Percentiles rank a stretch among this genome's conserved stretches.
Evolutionary conservation across 371 early-diverging fungal genomes (phyloP).

Genomic region (Nematocida major): DNA sequence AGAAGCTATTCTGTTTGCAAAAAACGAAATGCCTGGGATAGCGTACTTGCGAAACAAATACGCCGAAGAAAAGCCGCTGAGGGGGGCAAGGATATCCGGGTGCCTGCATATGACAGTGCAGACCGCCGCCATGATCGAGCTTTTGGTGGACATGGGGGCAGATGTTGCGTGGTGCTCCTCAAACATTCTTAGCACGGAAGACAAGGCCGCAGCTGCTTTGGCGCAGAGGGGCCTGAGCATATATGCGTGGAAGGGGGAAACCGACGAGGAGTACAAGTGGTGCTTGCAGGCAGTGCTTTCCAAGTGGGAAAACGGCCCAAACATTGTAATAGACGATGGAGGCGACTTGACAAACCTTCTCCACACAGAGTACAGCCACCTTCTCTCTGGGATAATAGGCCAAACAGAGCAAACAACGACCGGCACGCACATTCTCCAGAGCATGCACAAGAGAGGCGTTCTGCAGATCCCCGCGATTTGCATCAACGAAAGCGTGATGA

Average conservation of each 20-base stretch:
- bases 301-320: slow-evolving; percentile 83
- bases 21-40: slow-evolving; percentile 96
- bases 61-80: slow-evolving; percentile 77
- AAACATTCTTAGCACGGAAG: slow-evolving; percentile 96
- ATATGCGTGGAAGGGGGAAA: slow-evolving; percentile 89
- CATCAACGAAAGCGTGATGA: slow-evolving; percentile 97
- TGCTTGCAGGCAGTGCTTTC: slow-evolving; percentile 85
- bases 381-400: slow-evolving; percentile 73
- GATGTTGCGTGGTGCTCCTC: slow-evolving; percentile 88
- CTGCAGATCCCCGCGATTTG: slow-evolving; percentile 94
- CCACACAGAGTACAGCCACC: slow-evolving; percentile 84
- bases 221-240: slow-evolving; percentile 67
- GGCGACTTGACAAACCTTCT: slow-evolving; percentile 89
- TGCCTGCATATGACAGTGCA: slow-evolving; percentile 97
- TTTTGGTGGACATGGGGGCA: slow-evolving; percentile 83
- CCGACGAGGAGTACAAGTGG: slow-evolving; percentile 91
- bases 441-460: slow-evolving; percentile 76
- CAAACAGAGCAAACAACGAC: slow-evolving; percentile 97
- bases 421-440: slow-evolving; percentile 93
- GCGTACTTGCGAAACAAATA: slow-evolving; percentile 83
- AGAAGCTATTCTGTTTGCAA: slow-evolving; percentile 83
- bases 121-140: slow-evolving; percentile 93
- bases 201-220: slow-evolving; percentile 73
- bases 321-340: slow-evolving; percentile 96
- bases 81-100: slow-evolving; percentile 89